Evolutionary conservation across 352 stramenopile species (phyloP).

Genomic region (Globisporangium orthogonon): DNA sequence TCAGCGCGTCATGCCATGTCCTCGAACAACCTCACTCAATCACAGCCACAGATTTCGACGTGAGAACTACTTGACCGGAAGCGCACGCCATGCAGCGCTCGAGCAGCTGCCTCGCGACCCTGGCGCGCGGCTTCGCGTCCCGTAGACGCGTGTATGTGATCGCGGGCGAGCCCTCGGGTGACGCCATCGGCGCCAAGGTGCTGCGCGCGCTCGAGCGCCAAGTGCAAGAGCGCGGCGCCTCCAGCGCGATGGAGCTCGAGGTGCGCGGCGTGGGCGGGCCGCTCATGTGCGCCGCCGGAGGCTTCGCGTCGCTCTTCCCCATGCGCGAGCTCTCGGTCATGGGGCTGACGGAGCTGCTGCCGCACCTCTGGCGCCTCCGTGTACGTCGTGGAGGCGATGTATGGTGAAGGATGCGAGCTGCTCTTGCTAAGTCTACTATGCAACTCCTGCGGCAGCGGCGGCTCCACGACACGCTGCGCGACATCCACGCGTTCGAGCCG

Average conservation of each 20-base stretch:
- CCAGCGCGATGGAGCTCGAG: conserved; percentile 16
- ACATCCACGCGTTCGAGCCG: conserved; percentile 42
- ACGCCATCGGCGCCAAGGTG: conserved; percentile 71
- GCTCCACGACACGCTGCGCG: conserved; percentile 38
- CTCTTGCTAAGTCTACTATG: not conserved
- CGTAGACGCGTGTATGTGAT: conserved; percentile 46
- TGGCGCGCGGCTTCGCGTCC: not conserved
- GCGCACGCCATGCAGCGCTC: not conserved
- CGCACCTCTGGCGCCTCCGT: conserved; percentile 39
- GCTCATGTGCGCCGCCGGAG: conserved; percentile 36
- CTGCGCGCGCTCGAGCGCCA: conserved; percentile 40
- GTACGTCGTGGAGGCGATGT: conserved; percentile 13
- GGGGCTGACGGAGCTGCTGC: conserved; percentile 64
- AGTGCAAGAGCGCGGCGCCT: conserved; percentile 1
- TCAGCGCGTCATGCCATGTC: too few relatives aligned
- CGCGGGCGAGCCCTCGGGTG: conserved; percentile 63
- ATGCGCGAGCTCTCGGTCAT: conserved; percentile 74
- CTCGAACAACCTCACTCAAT: too few relatives aligned
- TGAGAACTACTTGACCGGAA: too few relatives aligned
- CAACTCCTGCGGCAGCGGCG: conserved; percentile 19
- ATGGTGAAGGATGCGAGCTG: not conserved
- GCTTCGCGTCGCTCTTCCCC: conserved; percentile 57
- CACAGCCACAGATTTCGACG: not conserved
- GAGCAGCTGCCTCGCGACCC: not conserved
- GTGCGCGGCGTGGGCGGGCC: conserved; percentile 60